Evolutionary conservation across 2,329 filamentous ascomycete species (phyloP).

Genomic region (Monosporascus ibericus): DNA sequence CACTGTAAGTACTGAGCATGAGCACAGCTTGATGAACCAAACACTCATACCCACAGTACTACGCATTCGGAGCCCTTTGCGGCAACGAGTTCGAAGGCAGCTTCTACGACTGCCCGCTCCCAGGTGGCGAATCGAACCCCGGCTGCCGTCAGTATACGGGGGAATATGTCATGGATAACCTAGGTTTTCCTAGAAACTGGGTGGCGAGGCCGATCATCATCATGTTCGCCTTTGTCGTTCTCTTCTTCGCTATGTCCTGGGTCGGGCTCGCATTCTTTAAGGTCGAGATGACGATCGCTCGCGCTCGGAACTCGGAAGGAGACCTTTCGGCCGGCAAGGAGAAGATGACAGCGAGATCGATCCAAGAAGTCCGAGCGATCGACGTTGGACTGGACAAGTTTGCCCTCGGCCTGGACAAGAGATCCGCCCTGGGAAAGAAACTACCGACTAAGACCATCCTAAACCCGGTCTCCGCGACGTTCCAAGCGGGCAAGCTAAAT

Average conservation of each 20-base stretch:
- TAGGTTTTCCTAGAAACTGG: slow-evolving; percentile 65
- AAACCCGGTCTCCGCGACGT: slow-evolving; percentile 59
- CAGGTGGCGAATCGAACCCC: slow-evolving; percentile 56
- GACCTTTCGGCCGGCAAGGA: slow-evolving; percentile 67
- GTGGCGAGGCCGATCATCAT: slow-evolving; percentile 59
- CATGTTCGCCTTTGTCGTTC: slow-evolving; percentile 53
- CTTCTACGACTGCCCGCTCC: slow-evolving; percentile 67
- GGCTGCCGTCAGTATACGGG: slow-evolving; percentile 65
- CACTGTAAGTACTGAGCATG: slow-evolving; percentile 33
- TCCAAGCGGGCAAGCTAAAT: slow-evolving; percentile 63
- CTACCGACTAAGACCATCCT: slow-evolving; percentile 54
- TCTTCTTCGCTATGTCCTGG: slow-evolving; percentile 56
- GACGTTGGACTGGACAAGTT: slow-evolving; percentile 61
- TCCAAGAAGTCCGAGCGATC: slow-evolving; percentile 51
- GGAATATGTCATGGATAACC: slow-evolving; percentile 59
- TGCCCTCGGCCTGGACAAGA: slow-evolving; percentile 58
- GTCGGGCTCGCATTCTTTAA: slow-evolving; percentile 58
- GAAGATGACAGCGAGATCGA: slow-evolving; percentile 52
- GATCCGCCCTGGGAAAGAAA: slow-evolving; percentile 44
- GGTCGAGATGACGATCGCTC: slow-evolving; percentile 64
- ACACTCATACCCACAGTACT: slow-evolving; percentile 41
- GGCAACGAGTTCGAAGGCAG: slow-evolving; percentile 67
- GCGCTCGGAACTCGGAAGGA: slow-evolving; percentile 50
- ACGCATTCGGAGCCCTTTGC: slow-evolving; percentile 63
- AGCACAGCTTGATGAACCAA: slow-evolving; percentile 19